Percentiles rank a stretch among this genome's conserved stretches.
These are phyloP conservation scores for Wolfiporia cocos DNA, from an alignment of 1,284 basidiomycete genomes.

Conservation along the genomic window DNA sequence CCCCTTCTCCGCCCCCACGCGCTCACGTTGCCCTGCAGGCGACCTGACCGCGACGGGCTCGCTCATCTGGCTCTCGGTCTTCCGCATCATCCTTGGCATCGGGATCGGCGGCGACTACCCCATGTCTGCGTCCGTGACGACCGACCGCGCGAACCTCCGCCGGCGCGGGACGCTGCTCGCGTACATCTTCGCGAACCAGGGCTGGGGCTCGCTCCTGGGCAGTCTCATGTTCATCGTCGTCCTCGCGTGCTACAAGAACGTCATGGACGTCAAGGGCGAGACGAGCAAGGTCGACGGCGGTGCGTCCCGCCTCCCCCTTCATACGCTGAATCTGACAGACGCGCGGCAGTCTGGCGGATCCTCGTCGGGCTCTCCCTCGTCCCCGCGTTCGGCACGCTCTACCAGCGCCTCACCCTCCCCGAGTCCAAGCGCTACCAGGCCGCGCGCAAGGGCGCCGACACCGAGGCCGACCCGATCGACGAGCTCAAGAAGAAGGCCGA, in stretches of 20 bases:
- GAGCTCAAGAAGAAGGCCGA: constrained; percentile 33
- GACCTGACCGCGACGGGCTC: constrained; percentile 36
- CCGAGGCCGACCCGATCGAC: constrained; percentile 26
- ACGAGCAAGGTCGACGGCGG: constrained; percentile 64
- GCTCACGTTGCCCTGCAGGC: constrained; percentile 16
- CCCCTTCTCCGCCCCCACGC: not conserved
- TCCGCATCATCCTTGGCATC: constrained; percentile 67
- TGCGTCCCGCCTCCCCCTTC: constrained; percentile 20
- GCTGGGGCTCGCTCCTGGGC: constrained; percentile 69
- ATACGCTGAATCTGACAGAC: not conserved
- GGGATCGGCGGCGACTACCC: constrained; percentile 85
- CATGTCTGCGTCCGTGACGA: constrained; percentile 66
- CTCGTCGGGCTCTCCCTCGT: constrained; percentile 46
- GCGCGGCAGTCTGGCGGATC: constrained; percentile 41
- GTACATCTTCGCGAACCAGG: constrained; percentile 74
- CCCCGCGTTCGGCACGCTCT: constrained; percentile 55
- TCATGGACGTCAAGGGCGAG: constrained; percentile 51
- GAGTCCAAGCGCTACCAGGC: constrained; percentile 57
- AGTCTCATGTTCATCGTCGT: constrained; percentile 65
- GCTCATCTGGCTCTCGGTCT: constrained; percentile 58
- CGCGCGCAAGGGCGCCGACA: constrained; percentile 29
- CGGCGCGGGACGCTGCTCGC: constrained; percentile 71
- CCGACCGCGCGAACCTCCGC: constrained; percentile 63
- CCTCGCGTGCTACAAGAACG: constrained; percentile 59
- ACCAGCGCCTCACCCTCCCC: constrained; percentile 71